Conservation (phyloP, 73 alveolate genomes). For the Uronychia setigera region DNA sequence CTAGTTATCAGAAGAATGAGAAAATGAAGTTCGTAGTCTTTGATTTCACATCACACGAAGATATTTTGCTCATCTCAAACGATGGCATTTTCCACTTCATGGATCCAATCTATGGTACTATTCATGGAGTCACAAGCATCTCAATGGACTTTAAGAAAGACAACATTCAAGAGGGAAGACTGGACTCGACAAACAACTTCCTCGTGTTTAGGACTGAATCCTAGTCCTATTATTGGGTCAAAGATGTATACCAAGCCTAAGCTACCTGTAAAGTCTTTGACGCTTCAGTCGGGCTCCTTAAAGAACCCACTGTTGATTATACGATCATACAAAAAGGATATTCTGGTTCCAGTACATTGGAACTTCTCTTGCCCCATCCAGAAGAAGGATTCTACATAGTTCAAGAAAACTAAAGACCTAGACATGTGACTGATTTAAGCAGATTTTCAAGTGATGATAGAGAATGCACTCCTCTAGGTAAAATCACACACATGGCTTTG, state of each 20-base stretch:
- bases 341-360: conserved; percentile 39
- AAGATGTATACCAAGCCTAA: conserved; percentile 25
- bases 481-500: conserved; percentile 43
- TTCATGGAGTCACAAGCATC: conserved; percentile 13
- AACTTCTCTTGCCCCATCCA: conserved; percentile 61
- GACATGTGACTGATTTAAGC: conserved; percentile 12
- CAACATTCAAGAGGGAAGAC: conserved; percentile 31
- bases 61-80: conserved; percentile 39
- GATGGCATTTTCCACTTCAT: conserved; percentile 45
- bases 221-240: conserved; percentile 44
- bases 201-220: conserved; percentile 41
- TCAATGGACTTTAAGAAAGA: conserved; percentile 19
- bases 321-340: conserved; percentile 50
- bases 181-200: conserved; percentile 24
- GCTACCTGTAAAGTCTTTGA: neutral
- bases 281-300: neutral
- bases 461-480: conserved; percentile 36
- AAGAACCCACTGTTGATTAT: conserved; percentile 41
- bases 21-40: conserved; percentile 43
- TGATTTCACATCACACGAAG: conserved; percentile 62
- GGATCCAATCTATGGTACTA: conserved; percentile 57
- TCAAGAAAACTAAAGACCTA: conserved; percentile 30
- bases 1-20: conserved; percentile 10
- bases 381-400: conserved; percentile 49
- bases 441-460: conserved; percentile 16